Conservation (phyloP, 257 asterid genomes). For the Henckelia pumila region DNA sequence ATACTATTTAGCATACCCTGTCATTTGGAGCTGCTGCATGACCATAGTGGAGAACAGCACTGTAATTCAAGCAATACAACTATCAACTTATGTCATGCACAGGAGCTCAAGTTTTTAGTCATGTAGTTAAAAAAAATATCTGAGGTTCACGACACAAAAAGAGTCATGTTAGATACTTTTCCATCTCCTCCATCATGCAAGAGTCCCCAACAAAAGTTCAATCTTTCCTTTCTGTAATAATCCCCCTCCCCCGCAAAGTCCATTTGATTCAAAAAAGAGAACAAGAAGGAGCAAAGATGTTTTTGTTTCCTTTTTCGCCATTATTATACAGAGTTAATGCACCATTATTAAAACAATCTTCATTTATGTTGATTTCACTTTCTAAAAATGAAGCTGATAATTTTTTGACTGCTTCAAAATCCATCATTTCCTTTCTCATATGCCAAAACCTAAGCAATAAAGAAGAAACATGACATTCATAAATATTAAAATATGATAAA, state of each 20-base stretch:
- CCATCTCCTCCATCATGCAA: not conserved
- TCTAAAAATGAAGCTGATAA: no score
- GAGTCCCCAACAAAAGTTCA: not conserved
- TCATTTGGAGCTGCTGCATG: conserved; percentile 99
- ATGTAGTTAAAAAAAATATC: not conserved
- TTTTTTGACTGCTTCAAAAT: no score
- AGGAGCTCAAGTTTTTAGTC: conserved; percentile 14
- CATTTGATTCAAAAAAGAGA: no score
- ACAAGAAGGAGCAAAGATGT: no score
- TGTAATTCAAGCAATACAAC: conserved; percentile 30
- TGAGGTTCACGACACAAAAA: not conserved
- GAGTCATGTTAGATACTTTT: not conserved
- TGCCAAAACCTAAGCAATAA: conserved; percentile 1
- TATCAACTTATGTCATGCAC: conserved; percentile 23
- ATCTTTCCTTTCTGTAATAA: conserved; percentile 2
- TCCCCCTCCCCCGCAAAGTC: no score
- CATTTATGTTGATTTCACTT: not conserved
- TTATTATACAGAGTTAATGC: not conserved
- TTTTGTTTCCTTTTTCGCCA: no score
- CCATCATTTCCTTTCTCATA: not conserved
- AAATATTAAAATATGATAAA: conserved; percentile 17
- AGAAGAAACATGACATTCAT: conserved; percentile 1
- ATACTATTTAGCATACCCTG: conserved; percentile 52
- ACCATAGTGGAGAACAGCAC: conserved; percentile 96
- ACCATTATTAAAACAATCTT: not conserved